Evolutionary conservation across 768 basidiomycete species (phyloP).

Genomic region (Lentinula lateritia): DNA sequence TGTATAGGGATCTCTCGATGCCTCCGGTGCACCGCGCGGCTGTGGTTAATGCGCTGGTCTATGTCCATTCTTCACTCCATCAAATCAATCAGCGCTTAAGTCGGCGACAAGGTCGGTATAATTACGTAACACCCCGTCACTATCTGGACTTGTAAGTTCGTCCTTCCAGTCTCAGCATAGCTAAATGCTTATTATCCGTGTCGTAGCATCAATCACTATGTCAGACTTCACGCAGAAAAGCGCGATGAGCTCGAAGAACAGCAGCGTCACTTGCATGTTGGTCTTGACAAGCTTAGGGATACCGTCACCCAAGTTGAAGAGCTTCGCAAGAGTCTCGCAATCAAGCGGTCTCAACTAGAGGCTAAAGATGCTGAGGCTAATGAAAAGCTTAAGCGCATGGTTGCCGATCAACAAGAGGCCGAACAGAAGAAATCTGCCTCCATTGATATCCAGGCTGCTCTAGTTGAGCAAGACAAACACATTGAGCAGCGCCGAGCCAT

Average conservation of each 20-base stretch:
- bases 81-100: slow-evolving; percentile 86
- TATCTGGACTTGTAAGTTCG: slow-evolving; percentile 95
- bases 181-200: slow-evolving; percentile 7
- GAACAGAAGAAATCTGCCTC: slow-evolving; percentile 98
- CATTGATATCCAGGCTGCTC: slow-evolving; percentile 89
- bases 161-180: slow-evolving; percentile 6
- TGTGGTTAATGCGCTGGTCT: slow-evolving; percentile 89
- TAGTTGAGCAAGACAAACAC: slow-evolving; percentile 84
- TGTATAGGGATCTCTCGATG: slow-evolving; percentile 75
- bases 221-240: slow-evolving; percentile 91
- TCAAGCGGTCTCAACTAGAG: slow-evolving; percentile 87
- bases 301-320: slow-evolving; percentile 98
- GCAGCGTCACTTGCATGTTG: slow-evolving; percentile 96
- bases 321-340: slow-evolving; percentile 88
- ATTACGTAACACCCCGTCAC: slow-evolving; percentile 95
- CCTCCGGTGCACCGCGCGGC: slow-evolving; percentile 91
- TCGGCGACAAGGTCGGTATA: slow-evolving; percentile 90
- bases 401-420: slow-evolving; percentile 96
- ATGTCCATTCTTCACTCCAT: slow-evolving; percentile 86
- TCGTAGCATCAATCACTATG: slow-evolving; percentile 92
- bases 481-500: slow-evolving; percentile 85
- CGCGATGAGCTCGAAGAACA: slow-evolving; percentile 97
- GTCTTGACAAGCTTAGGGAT: slow-evolving; percentile 91
- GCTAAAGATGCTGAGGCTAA: slow-evolving; percentile 95
- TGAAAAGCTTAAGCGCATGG: slow-evolving; percentile 96